phyloP scores from a whole-genome alignment of 2,329 filamentous ascomycete species.

The Sclerotinia sclerotiorum region DNA sequence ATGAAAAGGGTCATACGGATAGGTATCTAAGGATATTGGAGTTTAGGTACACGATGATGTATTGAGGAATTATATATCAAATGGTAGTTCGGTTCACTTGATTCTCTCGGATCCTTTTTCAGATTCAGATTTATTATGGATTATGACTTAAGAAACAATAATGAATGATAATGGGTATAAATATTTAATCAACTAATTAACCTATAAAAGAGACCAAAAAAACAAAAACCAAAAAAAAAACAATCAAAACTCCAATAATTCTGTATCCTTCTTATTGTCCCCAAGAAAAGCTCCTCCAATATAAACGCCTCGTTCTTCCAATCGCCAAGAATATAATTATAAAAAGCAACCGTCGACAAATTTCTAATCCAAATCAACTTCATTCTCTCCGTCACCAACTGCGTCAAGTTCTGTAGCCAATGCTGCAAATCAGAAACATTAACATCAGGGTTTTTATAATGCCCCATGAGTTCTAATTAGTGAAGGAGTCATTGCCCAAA shows the following conservation, averaged over 20 bases:
- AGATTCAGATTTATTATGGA: too few species aligned
- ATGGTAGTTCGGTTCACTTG: neutral
- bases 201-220: neutral
- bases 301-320: conserved; percentile 9
- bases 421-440: neutral
- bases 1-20: neutral
- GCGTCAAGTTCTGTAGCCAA: neutral
- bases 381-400: neutral
- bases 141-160: too few species aligned
- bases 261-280: neutral
- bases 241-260: neutral
- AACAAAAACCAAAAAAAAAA: neutral
- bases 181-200: neutral
- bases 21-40: neutral
- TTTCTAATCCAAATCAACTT: conserved; percentile 35
- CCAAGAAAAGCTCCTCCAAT: neutral
- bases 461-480: neutral
- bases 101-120: too few species aligned
- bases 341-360: neutral
- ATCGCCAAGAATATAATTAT: neutral
- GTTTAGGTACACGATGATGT: neutral
- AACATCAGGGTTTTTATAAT: neutral
- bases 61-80: neutral
- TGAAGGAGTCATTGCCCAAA: neutral
- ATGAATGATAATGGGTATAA: neutral